Evolutionary conservation across 2,329 filamentous ascomycete genomes (phyloP).

Genomic region (Apiospora rasikravindrae): DNA sequence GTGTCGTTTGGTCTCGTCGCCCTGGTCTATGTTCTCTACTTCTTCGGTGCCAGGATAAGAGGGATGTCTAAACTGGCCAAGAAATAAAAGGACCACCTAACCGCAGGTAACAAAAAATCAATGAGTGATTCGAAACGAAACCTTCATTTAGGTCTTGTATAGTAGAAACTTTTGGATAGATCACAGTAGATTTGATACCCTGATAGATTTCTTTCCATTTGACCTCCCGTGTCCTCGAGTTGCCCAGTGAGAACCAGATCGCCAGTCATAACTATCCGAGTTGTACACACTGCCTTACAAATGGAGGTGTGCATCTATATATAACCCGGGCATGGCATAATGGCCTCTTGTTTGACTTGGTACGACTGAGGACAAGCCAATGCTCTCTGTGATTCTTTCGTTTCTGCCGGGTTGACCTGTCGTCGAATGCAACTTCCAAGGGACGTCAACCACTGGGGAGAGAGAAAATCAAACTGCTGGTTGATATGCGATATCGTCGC

Average conservation of each 20-base stretch:
- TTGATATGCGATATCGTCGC: too few species aligned
- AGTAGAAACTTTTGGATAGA: background rate
- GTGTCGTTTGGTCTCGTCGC: slow-evolving; percentile 45
- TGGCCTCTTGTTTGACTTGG: too few species aligned
- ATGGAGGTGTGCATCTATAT: too few species aligned
- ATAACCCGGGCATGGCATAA: too few species aligned
- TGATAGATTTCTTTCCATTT: background rate
- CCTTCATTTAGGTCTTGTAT: slow-evolving; percentile 13
- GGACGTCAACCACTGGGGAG: too few species aligned
- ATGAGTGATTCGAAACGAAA: background rate
- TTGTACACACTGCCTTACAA: too few species aligned
- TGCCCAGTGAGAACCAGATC: background rate
- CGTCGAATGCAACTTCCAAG: too few species aligned
- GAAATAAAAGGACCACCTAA: slow-evolving; percentile 19
- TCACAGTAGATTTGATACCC: slow-evolving; percentile 15
- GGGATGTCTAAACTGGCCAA: slow-evolving; percentile 42
- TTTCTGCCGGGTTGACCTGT: too few species aligned
- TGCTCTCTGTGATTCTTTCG: too few species aligned
- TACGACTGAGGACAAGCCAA: too few species aligned
- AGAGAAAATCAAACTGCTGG: too few species aligned
- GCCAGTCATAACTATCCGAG: too few species aligned
- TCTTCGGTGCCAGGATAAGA: slow-evolving; percentile 43
- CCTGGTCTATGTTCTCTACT: slow-evolving; percentile 47
- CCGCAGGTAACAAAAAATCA: background rate
- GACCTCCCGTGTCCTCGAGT: background rate